phyloP scores from a whole-genome alignment of 208 protist genomes.

The Crithidia mellificae region DNA sequence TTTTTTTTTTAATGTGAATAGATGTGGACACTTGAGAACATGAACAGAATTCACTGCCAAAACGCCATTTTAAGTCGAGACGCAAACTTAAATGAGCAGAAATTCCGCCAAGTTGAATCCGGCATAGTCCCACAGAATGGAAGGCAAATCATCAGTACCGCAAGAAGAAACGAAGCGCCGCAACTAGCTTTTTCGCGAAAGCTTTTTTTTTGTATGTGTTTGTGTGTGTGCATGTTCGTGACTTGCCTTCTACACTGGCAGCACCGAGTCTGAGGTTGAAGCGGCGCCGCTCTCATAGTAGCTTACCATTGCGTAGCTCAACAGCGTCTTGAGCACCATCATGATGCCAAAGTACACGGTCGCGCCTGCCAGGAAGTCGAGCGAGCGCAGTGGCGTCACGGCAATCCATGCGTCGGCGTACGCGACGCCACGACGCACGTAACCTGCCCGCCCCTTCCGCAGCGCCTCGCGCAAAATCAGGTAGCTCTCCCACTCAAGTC shows the following conservation, averaged over 20 bases:
- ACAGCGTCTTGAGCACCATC: slow-evolving; percentile 56
- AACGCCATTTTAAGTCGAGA: too few species aligned
- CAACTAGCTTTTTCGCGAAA: too few species aligned
- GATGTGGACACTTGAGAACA: too few species aligned
- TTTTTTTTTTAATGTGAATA: too few species aligned
- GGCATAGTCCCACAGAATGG: too few species aligned
- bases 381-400: slow-evolving; percentile 61
- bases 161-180: too few species aligned
- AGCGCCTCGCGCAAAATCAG: slow-evolving; percentile 70
- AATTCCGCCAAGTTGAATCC: too few species aligned
- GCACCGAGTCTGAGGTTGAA: slow-evolving; percentile 24
- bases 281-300: slow-evolving; percentile 40
- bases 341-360: slow-evolving; percentile 55
- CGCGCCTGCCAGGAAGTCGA: slow-evolving; percentile 54
- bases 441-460: slow-evolving; percentile 56
- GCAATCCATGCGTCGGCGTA: slow-evolving; percentile 85
- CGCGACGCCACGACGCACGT: slow-evolving; percentile 61
- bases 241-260: slow-evolving; percentile 9
- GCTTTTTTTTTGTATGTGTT: too few species aligned
- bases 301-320: slow-evolving; percentile 39
- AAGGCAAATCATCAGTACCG: too few species aligned
- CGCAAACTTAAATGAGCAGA: too few species aligned
- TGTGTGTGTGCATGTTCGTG: too few species aligned
- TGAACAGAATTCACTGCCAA: too few species aligned
- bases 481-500: slow-evolving; percentile 85